Conservation (phyloP, 2,329 filamentous ascomycete species). For the Sphaceloma murrayae region DNA sequence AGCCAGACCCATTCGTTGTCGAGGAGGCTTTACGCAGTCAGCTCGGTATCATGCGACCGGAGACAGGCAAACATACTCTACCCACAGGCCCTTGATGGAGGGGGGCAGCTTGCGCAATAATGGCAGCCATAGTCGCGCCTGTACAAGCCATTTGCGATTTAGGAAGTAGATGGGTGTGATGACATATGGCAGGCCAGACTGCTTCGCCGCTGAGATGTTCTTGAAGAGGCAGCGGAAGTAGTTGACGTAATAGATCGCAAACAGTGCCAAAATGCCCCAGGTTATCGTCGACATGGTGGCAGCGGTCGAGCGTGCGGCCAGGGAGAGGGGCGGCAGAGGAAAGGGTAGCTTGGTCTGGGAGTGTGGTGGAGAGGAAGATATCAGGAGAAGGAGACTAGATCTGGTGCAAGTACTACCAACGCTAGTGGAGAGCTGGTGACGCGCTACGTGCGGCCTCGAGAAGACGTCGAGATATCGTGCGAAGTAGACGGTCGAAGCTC, state of each 20-base stretch:
- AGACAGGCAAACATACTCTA: constrained; percentile 42
- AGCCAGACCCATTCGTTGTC: constrained; percentile 52
- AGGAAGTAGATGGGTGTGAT: constrained; percentile 38
- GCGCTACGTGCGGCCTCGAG: neutral
- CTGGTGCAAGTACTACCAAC: too few relatives aligned
- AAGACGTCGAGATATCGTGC: constrained; percentile 6
- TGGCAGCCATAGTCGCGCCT: constrained; percentile 45
- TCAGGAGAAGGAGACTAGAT: too few relatives aligned
- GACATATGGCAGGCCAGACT: constrained; percentile 38
- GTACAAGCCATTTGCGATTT: constrained; percentile 48
- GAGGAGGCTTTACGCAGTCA: constrained; percentile 37
- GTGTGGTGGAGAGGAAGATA: too few relatives aligned
- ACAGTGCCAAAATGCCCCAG: constrained; percentile 24
- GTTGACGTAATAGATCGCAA: constrained; percentile 28
- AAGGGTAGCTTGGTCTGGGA: too few relatives aligned
- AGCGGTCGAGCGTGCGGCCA: neutral
- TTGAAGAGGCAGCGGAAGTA: constrained; percentile 31
- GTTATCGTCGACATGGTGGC: constrained; percentile 25
- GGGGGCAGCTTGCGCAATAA: constrained; percentile 48
- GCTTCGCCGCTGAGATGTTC: constrained; percentile 38
- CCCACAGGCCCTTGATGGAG: constrained; percentile 48
- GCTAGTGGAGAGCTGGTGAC: neutral
- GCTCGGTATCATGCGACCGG: neutral
- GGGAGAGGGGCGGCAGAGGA: too few relatives aligned
- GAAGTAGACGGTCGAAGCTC: constrained; percentile 9